Percentiles rank a stretch among this genome's conserved stretches.
These are phyloP conservation scores for Trichoderma afroharzianum DNA, from an alignment of 2,329 filamentous ascomycete genomes.

Conservation along the genomic window DNA sequence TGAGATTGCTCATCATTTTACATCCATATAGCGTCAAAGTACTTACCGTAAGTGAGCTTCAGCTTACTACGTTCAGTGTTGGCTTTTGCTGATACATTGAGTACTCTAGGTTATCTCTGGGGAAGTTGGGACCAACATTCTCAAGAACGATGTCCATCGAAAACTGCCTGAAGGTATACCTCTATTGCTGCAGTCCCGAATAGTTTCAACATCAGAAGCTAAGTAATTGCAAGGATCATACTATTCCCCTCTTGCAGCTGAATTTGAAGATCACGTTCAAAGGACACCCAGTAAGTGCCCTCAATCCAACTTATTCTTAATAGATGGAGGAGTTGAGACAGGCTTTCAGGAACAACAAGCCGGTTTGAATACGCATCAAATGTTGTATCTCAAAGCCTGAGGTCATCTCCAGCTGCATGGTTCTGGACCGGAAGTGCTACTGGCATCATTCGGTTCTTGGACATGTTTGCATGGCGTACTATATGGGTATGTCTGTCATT, in stretches of 20 bases:
- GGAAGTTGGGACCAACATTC: conserved; percentile 14
- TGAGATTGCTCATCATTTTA: not conserved
- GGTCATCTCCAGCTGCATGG: conserved; percentile 23
- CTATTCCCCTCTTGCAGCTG: not conserved
- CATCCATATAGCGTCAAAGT: not conserved
- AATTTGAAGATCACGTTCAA: conserved; percentile 1
- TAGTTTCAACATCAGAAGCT: not conserved
- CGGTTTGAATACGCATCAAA: conserved; percentile 6
- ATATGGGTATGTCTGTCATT: conserved; percentile 7
- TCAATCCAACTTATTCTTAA: not conserved
- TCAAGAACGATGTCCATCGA: conserved; percentile 12
- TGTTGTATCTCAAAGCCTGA: conserved; percentile 22
- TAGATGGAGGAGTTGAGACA: not conserved
- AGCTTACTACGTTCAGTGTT: not conserved
- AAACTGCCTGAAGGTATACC: not conserved
- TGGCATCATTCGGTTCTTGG: not conserved
- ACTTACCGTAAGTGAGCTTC: not conserved
- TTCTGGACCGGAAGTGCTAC: conserved; percentile 5
- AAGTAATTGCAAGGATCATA: not conserved
- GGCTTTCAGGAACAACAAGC: not conserved
- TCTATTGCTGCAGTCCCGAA: too few species aligned
- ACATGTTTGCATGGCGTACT: conserved; percentile 10
- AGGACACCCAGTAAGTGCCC: not conserved
- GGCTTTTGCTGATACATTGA: not conserved
- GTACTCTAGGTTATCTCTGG: conserved; percentile 17